Base-by-base conservation (phyloP, 2,329 filamentous ascomycete species). In the Phialophora tarda region DNA sequence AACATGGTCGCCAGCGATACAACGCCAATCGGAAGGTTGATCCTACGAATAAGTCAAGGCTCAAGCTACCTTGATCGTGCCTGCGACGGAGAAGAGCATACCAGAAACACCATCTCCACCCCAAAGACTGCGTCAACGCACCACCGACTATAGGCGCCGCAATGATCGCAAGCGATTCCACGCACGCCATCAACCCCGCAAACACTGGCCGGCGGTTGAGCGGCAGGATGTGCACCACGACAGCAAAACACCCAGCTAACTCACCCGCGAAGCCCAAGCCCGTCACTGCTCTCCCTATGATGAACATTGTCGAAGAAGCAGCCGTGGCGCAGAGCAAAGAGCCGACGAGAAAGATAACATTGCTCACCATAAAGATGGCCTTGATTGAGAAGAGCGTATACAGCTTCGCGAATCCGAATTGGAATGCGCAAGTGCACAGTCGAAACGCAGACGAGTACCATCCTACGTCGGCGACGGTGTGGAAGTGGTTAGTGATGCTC, bases 201-300 rank as follows among this genome's bases (percentile, higher is more conserved):
- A 75, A 77, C 2, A 75, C 70, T 3, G 79, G 74, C 55, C 78
- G 71, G 54, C 75, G 73, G n/a, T 71, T 58, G 0, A 76, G 76
- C 23, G 72, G 77, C 72, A 64, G 78, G 74, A 24, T 71, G 17
- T 73, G 67, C 17, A 71, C 69, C 21, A 23, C 44, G 44, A 48
- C 44, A 0, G 44, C 44, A 21, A 48, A 77, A 53, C 30, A 77
- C 72, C 4, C 81, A 82, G 76, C 81, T 83, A 1, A 77, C 77
- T 62, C 84, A 84, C 21, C 69, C 69, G 2, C 68, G 50, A 28
- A 78, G 71, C 14, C 76, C 76, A 21, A 73, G 1, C 76, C 76
- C 30, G 72, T 66, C 38, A 78, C 73, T 10, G 75, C 74, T 26
- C 76, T 67, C 8, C 76, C 76, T 11, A 74, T 56, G 56, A 77